Base-by-base conservation (phyloP, 345 rosid genomes). In the Nephelium lappaceum region DNA sequence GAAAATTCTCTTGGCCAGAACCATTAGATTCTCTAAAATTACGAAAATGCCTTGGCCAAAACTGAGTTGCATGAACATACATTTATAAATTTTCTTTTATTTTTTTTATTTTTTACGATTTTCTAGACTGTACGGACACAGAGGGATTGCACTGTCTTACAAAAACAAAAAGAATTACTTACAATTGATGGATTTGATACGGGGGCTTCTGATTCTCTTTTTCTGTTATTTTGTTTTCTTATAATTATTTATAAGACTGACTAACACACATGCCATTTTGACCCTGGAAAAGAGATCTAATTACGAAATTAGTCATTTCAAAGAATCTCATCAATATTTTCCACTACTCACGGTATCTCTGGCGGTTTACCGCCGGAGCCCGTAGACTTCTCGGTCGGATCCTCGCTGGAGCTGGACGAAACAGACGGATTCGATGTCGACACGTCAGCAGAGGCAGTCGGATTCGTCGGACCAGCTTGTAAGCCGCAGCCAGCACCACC, bases 371-470 rank as follows among this genome's bases (percentile, higher is more conserved):
- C 89, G 82, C 85, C 95, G 81, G 92, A 91, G 78, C 88, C 88
- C 80, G 93, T 84, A 1, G 97, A 95, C 85, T 90, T 92, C 82
- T 93, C 98, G 5, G 91, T 73, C 70, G 72, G 97, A 84, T 92
- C 99, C 69, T 95, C 99, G 81, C 93, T 92, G 77, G 99, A 95
- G 84, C 87, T 90, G 2, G 98, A 89, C 1, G 97, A 89, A 21
- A 89, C 88, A 5, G 97, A 91, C 0, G 91, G 97, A 71, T 83
- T 91, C 62, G 98, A 80, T n/a, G 89, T 84, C 0, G 92, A 88
- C 74, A 85, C 83, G 75, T 87, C 92, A 76, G 80, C 75, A 9
- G 82, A 73, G 8, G 67, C 68, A 7, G 55, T 73, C 16, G 65
- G 73, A 36, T 66, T 80, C 0, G 67, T 42, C 49, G 61, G 51